Base-by-base conservation (phyloP, 768 basidiomycete species). In the Dentipellis fragilis region DNA sequence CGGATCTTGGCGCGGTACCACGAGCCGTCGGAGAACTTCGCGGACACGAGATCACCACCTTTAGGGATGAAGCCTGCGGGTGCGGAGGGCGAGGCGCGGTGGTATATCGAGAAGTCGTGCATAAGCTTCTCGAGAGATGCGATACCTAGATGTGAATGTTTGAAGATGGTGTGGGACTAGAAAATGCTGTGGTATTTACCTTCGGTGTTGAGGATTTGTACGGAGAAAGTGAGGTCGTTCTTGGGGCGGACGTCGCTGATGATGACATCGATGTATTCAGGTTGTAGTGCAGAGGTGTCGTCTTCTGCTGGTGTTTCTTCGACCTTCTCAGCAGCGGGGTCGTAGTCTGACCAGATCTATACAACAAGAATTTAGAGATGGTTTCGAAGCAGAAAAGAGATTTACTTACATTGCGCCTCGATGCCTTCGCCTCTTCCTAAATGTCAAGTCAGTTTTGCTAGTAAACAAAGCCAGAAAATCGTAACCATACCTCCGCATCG, bases 1-100 rank as follows among this genome's bases (percentile, higher is more conserved):
- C 88, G 87, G 58, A 97, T 85, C 72, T 84, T 89, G 46, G 95
- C 95, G 52, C 95, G 88, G 70, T 98, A 97, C 96, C 95, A 99
- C 49, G 85, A 75, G 8, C 90, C 90, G 64, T 96, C 89, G 49
- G 87, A 89, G 71, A 97, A 97, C 66, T 93, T 93, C 16, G 93
- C 95, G 11, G 91, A 92, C 16, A 99, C 90, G 23, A 97, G 75
- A 55, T 97, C 93, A 8, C 93, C 93, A 17, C 79, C 81, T 65
- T 82, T 84, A 0, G 95, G 95, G 4, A 75, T 73, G 64, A 93
- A 94, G 51, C 78, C 48, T 23, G 48, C 80, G n/a, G 85, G 62
- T 4, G 88, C 76, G 19, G 76, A 66, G 3, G 78, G 70, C 12
- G 84, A 77, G 45, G 81, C 79, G 47, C 81, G 80, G 71, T 98